phyloP scores from a whole-genome alignment of 1,284 basidiomycete genomes.

The Kalmanozyma brasiliensis region DNA sequence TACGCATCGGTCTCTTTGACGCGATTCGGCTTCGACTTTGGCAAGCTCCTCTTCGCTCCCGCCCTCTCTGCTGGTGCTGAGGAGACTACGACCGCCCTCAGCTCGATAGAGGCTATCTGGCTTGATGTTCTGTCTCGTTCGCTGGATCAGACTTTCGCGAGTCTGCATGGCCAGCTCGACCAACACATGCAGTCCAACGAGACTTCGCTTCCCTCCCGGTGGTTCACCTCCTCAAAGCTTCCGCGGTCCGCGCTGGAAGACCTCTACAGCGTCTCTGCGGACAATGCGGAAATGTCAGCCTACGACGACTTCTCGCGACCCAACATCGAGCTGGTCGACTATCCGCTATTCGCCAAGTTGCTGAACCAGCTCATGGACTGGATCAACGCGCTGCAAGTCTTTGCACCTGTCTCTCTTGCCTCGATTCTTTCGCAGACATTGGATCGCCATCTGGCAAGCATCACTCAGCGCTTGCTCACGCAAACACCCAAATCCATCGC shows the following conservation, averaged over 20 bases:
- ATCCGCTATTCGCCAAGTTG: conserved; percentile 24
- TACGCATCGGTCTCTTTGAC: conserved; percentile 35
- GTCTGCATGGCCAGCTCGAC: conserved; percentile 14
- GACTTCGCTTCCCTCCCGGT: conserved; percentile 9
- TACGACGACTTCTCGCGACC: conserved; percentile 30
- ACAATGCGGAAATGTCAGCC: background rate
- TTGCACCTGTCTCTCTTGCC: conserved; percentile 17
- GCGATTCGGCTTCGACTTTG: conserved; percentile 47
- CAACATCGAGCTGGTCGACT: conserved; percentile 32
- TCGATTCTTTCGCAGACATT: background rate
- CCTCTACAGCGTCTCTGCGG: conserved; percentile 4
- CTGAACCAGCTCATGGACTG: conserved; percentile 29
- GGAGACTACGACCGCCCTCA: background rate
- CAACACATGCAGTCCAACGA: background rate
- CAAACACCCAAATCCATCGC: conserved; percentile 9
- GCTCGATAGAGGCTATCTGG: conserved; percentile 23
- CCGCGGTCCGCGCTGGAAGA: conserved; percentile 10
- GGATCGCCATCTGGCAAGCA: conserved; percentile 1
- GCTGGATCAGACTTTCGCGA: conserved; percentile 11
- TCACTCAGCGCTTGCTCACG: conserved; percentile 11
- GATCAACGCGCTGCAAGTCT: conserved; percentile 30
- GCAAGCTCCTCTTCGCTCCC: conserved; percentile 23
- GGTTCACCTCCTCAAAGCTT: conserved; percentile 24
- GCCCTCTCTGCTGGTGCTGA: too few relatives aligned
- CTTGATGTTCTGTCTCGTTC: conserved; percentile 17